Evolutionary conservation across 2,329 filamentous ascomycete species (phyloP), one percentile per base, ranked within the genome.

Genomic region (Aspergillus carbonarius): DNA sequence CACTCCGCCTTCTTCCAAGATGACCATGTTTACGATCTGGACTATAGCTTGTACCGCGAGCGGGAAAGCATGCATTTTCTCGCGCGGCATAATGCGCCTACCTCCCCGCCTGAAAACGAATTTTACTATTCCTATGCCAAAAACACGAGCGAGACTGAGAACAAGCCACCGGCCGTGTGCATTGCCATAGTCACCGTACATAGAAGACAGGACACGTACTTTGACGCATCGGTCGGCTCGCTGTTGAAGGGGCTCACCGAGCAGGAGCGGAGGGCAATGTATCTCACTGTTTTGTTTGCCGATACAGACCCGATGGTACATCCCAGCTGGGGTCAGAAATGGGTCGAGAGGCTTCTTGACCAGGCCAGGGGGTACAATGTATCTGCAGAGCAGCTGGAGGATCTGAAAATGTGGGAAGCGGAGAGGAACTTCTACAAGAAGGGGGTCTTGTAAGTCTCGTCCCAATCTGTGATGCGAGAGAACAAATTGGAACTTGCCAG

Each of bases 401-500:
- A 63, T n/a, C 58, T 66, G 54, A 68, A 73, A 59, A 51, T 27
- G 25, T 27, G 25, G 25, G 25, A 56, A 40, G 57, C 25, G 25
- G 25, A 62, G 6, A 56, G 63, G 20, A 69, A 72, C 47, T 71
- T 64, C 46, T 67, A 70, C 50, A 67, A 70, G 46, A 75, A 75
- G 53, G 69, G 70, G 3, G 68, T 75, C 3, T 71, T 69, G 68
- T 72, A 57, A 58, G 70, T 65, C 18, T 17, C 23, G n/a, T 34
- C 13, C 42, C 15, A 10, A 3, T 39, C 42, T 27, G 25, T 27
- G 25, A 27, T 27, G 25, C 25, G 25, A 27, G 25, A 27, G 25
- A 27, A 27, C 25, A 27, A 27, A 27, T 27, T 27, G 25, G 25
- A 27, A 27, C 25, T 27, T 27, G 25, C 25, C 25, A 27, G 25